A percentile compares a stretch with the other conserved stretches of the same genome.
phyloP scores from a whole-genome alignment of 306 rosid species.

The Vigna unguiculata region DNA sequence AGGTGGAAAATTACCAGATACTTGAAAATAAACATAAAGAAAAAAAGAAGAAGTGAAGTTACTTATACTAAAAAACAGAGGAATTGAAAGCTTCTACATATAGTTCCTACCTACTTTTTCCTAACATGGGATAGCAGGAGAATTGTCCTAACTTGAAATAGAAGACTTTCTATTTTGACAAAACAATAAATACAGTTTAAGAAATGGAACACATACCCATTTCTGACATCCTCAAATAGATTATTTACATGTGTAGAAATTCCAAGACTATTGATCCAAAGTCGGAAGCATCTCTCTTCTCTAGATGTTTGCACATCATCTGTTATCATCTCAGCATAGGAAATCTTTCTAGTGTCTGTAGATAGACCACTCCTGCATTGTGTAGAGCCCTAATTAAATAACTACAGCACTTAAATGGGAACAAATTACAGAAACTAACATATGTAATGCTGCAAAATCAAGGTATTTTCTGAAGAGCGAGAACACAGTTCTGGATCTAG shows the following conservation, averaged over 20 bases:
- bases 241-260: conserved; percentile 72
- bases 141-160: too few relatives aligned
- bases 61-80: not conserved
- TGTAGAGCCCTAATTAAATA: conserved; percentile 38
- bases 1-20: not conserved
- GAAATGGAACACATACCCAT: conserved; percentile 67
- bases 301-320: conserved; percentile 91
- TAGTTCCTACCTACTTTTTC: not conserved
- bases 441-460: conserved; percentile 12
- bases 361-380: conserved; percentile 89
- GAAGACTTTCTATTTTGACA: conserved; percentile 22
- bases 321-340: conserved; percentile 94
- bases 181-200: conserved; percentile 22
- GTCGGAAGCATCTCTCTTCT: conserved; percentile 96
- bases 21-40: not conserved
- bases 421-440: not conserved
- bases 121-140: not conserved
- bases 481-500: not conserved
- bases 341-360: conserved; percentile 72
- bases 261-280: conserved; percentile 97
- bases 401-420: not conserved
- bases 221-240: conserved; percentile 93
- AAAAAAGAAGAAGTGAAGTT: not conserved
- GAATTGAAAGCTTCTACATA: not conserved
- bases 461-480: conserved; percentile 4